Conservation (phyloP, 129 eudicot species). For the Flaveria brownii region DNA sequence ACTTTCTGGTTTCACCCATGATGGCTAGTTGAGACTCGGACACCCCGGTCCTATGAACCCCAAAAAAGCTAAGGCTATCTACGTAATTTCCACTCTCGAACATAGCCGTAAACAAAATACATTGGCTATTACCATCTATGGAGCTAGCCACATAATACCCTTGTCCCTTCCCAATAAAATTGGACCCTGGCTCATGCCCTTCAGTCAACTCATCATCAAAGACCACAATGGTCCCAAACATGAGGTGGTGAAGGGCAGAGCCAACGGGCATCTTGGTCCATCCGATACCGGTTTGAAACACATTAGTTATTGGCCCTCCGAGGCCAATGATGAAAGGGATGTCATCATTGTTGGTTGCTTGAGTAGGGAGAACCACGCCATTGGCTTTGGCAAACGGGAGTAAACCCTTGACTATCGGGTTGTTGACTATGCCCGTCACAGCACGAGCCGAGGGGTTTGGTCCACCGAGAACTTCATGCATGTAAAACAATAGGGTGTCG, state of each 20-base stretch:
- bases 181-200: background rate
- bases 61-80: constrained; percentile 9
- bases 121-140: constrained; percentile 4
- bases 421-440: too few species aligned
- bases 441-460: background rate
- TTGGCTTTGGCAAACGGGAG: too few species aligned
- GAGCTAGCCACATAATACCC: constrained; percentile 4
- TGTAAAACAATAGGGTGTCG: background rate
- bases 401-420: too few species aligned
- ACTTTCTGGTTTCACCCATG: constrained; percentile 8
- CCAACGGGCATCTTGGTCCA: background rate
- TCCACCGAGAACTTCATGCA: background rate
- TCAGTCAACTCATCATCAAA: constrained; percentile 13
- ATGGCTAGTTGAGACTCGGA: constrained; percentile 17
- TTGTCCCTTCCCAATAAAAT: background rate
- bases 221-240: constrained; percentile 15
- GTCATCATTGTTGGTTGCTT: too few species aligned
- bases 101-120: constrained; percentile 1
- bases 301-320: too few species aligned
- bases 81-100: constrained; percentile 7
- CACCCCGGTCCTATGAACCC: constrained; percentile 17
- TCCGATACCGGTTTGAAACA: background rate
- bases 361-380: too few species aligned
- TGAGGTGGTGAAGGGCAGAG: background rate
- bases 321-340: too few species aligned